phyloP scores from a whole-genome alignment of 2,329 filamentous ascomycete species.

The Cordyceps militaris region DNA sequence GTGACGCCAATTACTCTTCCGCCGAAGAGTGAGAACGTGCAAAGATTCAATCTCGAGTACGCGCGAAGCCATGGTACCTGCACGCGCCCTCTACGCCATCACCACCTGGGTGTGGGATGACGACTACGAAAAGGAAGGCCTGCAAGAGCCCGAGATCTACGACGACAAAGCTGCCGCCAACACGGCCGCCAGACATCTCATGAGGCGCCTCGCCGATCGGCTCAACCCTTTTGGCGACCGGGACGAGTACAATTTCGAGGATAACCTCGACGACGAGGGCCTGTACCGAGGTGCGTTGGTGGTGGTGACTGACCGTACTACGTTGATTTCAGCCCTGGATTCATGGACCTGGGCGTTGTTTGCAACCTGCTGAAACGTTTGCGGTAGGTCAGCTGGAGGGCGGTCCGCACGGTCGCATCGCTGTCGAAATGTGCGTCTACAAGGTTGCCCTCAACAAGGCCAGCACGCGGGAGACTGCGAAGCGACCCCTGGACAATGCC shows the following conservation, averaged over 20 bases:
- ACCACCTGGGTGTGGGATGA: background rate
- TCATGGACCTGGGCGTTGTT: too few relatives aligned
- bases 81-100: background rate
- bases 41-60: too few relatives aligned
- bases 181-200: slow-evolving; percentile 1
- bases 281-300: slow-evolving; percentile 6
- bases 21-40: background rate
- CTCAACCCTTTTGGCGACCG: background rate
- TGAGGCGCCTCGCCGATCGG: background rate
- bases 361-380: background rate
- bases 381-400: background rate
- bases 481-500: background rate
- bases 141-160: slow-evolving; percentile 11
- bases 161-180: slow-evolving; percentile 1
- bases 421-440: slow-evolving; percentile 8
- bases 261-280: slow-evolving; percentile 10
- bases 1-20: background rate
- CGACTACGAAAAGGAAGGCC: background rate
- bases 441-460: slow-evolving; percentile 4
- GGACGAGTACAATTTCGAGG: background rate
- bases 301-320: too few relatives aligned
- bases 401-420: background rate
- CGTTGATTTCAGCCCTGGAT: too few relatives aligned
- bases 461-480: background rate
- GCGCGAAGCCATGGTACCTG: background rate